Evolutionary conservation across 352 stramenopile species (phyloP).

Genomic region (Globisporangium nagaii): DNA sequence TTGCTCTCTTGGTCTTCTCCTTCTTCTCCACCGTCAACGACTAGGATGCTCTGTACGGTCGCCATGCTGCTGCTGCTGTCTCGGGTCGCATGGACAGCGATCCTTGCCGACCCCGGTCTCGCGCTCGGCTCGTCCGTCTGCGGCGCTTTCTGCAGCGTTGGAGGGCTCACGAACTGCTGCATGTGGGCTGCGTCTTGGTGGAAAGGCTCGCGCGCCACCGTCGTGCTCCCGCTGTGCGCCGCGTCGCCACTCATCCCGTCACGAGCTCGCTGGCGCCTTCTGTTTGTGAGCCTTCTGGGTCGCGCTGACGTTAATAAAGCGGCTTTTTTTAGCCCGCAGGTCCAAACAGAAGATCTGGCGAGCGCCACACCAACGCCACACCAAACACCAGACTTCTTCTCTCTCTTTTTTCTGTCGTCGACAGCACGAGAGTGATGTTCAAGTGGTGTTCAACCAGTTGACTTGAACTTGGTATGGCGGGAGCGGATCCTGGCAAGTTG

Average conservation of each 20-base stretch:
- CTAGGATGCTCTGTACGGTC: background rate
- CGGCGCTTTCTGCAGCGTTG: background rate
- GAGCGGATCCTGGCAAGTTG: too few species aligned
- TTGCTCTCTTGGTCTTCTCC: background rate
- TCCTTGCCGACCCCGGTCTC: background rate
- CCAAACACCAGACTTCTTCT: too few species aligned
- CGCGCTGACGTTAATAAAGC: background rate
- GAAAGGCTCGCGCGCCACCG: background rate
- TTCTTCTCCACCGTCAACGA: background rate
- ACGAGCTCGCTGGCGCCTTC: background rate
- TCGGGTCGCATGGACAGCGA: background rate
- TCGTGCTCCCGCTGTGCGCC: background rate
- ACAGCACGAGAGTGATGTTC: constrained; percentile 1
- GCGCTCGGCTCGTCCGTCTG: background rate
- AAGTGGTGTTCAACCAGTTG: background rate
- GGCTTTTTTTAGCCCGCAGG: constrained; percentile 7
- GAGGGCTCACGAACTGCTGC: background rate
- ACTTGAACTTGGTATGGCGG: background rate
- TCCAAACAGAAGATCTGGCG: background rate
- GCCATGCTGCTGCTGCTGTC: background rate
- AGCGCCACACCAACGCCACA: too few species aligned
- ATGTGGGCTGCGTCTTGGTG: background rate
- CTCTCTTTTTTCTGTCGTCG: background rate
- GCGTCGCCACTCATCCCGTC: constrained; percentile 5
- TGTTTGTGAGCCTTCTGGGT: background rate